Evolutionary conservation across 2,329 filamentous ascomycete species (phyloP).

Genomic region (Aspergillus awamori): DNA sequence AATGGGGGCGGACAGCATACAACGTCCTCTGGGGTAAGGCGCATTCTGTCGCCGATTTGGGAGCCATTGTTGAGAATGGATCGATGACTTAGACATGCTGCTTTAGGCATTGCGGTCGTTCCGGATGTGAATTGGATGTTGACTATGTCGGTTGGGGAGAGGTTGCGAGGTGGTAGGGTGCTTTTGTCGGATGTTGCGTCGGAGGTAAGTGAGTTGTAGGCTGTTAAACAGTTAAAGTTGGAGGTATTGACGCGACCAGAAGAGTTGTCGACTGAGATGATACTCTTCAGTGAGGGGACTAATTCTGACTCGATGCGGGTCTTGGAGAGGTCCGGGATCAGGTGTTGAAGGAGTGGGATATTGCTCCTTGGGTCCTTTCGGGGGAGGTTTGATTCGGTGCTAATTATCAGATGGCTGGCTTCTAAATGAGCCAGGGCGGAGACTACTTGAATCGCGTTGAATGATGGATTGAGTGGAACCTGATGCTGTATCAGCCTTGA

Average conservation of each 20-base stretch:
- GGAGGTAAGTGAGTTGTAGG: conserved; percentile 51
- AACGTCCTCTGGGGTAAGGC: conserved; percentile 70
- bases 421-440: conserved; percentile 76
- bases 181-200: conserved; percentile 45
- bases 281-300: conserved; percentile 69
- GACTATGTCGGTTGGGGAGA: conserved; percentile 70
- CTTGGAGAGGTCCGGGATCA: conserved; percentile 53
- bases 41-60: conserved; percentile 83
- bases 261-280: conserved; percentile 82
- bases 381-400: conserved; percentile 83
- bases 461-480: conserved; percentile 89
- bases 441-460: conserved; percentile 76
- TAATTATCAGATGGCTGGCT: conserved; percentile 75
- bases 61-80: conserved; percentile 92
- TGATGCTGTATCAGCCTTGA: conserved; percentile 26
- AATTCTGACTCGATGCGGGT: conserved; percentile 54
- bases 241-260: conserved; percentile 54
- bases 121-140: conserved; percentile 98
- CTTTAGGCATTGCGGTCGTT: conserved; percentile 90
- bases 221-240: conserved; percentile 47
- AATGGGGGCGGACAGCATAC: conserved; percentile 65
- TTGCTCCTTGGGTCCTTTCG: conserved; percentile 64
- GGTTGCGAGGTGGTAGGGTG: conserved; percentile 49
- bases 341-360: conserved; percentile 57
- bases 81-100: conserved; percentile 81